Percentiles rank a stretch among this genome's conserved stretches.
phyloP scores from a whole-genome alignment of 2,329 filamentous ascomycete genomes.

The Zymoseptoria ardabiliae region DNA sequence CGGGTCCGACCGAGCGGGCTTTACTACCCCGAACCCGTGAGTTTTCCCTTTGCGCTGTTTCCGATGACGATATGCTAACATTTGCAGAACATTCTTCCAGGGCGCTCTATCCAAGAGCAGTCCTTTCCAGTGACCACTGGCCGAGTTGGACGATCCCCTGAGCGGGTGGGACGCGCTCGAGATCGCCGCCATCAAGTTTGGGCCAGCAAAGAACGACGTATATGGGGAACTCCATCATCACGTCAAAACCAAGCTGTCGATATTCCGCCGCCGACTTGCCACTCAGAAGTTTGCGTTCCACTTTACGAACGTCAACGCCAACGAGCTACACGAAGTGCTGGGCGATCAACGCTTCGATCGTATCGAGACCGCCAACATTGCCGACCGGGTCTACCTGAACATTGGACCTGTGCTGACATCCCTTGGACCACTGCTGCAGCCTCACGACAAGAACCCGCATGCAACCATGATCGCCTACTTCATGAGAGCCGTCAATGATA shows the following conservation, averaged over 20 bases:
- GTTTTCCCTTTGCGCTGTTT: too few species aligned
- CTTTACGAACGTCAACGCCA: slow-evolving; percentile 25
- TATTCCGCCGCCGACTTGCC: slow-evolving; percentile 27
- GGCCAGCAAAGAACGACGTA: slow-evolving; percentile 27
- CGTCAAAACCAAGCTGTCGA: slow-evolving; percentile 24
- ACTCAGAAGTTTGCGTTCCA: slow-evolving; percentile 22
- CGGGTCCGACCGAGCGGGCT: slow-evolving; percentile 26
- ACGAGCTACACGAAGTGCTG: slow-evolving; percentile 10
- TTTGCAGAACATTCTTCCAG: slow-evolving; percentile 32
- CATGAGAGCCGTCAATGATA: slow-evolving; percentile 29
- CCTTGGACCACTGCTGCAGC: slow-evolving; percentile 32
- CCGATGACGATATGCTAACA: too few species aligned
- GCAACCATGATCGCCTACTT: slow-evolving; percentile 39
- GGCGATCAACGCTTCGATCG: too few species aligned
- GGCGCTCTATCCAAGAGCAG: background rate
- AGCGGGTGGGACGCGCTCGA: slow-evolving; percentile 32
- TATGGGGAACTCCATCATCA: slow-evolving; percentile 35
- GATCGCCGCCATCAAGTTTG: slow-evolving; percentile 14
- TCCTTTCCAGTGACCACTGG: slow-evolving; percentile 31
- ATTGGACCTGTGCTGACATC: slow-evolving; percentile 16
- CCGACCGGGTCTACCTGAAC: slow-evolving; percentile 32
- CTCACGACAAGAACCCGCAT: slow-evolving; percentile 29
- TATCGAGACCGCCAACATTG: slow-evolving; percentile 32
- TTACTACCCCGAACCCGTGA: slow-evolving; percentile 37
- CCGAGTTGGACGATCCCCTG: slow-evolving; percentile 32